Evolutionary conservation across 192 early-diverging fungal genomes (phyloP).

Genomic region (Backusella parvicylindrica): DNA sequence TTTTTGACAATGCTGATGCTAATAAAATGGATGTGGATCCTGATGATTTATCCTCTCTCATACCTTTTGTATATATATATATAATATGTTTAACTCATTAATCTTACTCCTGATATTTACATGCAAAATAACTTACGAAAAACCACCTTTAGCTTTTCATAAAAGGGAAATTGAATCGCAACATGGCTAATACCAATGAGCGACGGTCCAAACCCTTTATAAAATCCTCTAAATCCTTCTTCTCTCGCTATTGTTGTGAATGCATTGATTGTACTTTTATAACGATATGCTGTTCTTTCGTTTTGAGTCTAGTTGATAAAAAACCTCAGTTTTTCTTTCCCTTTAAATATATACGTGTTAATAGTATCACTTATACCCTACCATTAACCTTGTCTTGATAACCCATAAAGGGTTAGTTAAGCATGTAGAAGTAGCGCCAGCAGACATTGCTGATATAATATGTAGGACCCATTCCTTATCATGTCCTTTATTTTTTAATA

Average conservation of each 20-base stretch:
- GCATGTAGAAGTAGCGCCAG: conserved; percentile 73
- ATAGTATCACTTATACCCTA: conserved; percentile 30
- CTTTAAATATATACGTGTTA: background rate
- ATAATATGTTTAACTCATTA: conserved; percentile 8
- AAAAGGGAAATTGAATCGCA: conserved; percentile 93
- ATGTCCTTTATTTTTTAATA: conserved; percentile 30
- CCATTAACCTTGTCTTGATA: conserved; percentile 87
- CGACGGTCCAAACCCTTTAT: conserved; percentile 90
- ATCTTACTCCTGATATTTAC: conserved; percentile 8
- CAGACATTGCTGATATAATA: conserved; percentile 83
- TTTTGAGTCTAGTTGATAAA: conserved; percentile 64
- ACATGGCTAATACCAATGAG: conserved; percentile 92
- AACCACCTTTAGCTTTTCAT: conserved; percentile 82
- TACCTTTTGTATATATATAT: background rate
- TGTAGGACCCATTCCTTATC: conserved; percentile 59
- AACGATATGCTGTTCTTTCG: conserved; percentile 71
- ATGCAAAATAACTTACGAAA: conserved; percentile 41
- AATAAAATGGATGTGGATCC: conserved; percentile 57
- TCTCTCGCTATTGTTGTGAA: conserved; percentile 67
- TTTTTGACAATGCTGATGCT: conserved; percentile 83
- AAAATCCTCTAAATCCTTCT: conserved; percentile 83
- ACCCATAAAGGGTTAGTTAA: conserved; percentile 93
- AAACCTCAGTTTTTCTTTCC: background rate
- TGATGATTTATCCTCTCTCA: conserved; percentile 1
- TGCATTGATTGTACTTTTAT: conserved; percentile 80